phyloP scores from a whole-genome alignment of 805 yeast genomes.

The Wickerhamomyces alni region DNA sequence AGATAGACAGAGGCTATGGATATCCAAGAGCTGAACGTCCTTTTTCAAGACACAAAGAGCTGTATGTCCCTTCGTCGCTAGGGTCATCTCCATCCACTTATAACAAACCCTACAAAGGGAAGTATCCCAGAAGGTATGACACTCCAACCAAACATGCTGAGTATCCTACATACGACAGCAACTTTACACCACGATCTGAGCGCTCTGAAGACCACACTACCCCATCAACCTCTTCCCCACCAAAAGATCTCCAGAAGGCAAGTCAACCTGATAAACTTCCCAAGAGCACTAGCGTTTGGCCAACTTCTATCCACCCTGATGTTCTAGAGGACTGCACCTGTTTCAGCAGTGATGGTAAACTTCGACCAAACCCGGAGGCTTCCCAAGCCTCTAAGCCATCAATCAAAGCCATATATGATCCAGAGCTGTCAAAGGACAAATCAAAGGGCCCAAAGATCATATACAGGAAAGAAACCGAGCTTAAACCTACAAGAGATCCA shows the following conservation, averaged over 20 bases:
- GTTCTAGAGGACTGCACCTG: slow-evolving; percentile 4
- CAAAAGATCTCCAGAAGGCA: not conserved
- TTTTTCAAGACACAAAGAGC: slow-evolving; percentile 1
- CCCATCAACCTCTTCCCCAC: not conserved
- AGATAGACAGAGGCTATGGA: not conserved
- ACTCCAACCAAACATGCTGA: not conserved
- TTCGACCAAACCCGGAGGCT: not conserved
- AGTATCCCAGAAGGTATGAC: not conserved
- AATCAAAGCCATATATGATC: slow-evolving; percentile 46
- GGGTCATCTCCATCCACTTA: not conserved
- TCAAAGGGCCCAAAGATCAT: slow-evolving; percentile 30
- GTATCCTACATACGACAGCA: too few relatives aligned
- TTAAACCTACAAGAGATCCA: slow-evolving; percentile 33
- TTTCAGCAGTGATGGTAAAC: slow-evolving; percentile 6
- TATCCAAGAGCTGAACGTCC: not conserved
- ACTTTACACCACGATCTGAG: not conserved
- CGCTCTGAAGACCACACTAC: not conserved
- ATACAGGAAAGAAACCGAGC: slow-evolving; percentile 26
- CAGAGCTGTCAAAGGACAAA: slow-evolving; percentile 39
- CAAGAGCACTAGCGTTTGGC: not conserved
- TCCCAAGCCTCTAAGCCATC: slow-evolving; percentile 16
- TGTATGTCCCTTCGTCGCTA: not conserved
- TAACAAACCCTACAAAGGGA: not conserved
- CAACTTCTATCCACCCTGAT: not conserved
- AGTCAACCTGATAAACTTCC: not conserved